Conservation (phyloP, 2,329 filamentous ascomycete species). For the Xylariales sp. region DNA sequence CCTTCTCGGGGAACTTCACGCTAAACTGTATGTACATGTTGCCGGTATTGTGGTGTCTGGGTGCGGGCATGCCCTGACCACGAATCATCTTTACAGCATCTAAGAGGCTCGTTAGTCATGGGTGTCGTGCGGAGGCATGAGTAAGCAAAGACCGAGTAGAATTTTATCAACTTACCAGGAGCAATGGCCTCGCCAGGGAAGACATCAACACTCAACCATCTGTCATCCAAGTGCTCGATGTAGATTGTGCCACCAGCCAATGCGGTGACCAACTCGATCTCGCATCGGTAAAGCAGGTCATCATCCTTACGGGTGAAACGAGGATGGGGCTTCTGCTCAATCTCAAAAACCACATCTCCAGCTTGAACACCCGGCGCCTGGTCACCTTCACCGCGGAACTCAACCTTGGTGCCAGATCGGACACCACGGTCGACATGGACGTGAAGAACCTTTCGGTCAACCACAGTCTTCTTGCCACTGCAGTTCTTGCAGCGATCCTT, state of each 20-base stretch:
- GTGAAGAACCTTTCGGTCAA: slow-evolving; percentile 96
- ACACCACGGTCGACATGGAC: slow-evolving; percentile 97
- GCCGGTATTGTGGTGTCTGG: slow-evolving; percentile 88
- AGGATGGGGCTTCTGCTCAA: slow-evolving; percentile 96
- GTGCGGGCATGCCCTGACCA: slow-evolving; percentile 96
- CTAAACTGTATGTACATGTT: slow-evolving; percentile 98
- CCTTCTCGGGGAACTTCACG: slow-evolving; percentile 90
- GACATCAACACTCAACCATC: slow-evolving; percentile 93
- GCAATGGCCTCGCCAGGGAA: slow-evolving; percentile 91
- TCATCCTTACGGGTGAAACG: slow-evolving; percentile 96
- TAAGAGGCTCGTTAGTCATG: slow-evolving; percentile 34
- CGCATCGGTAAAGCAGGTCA: slow-evolving; percentile 89
- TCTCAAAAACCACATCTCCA: slow-evolving; percentile 97
- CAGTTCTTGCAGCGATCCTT: slow-evolving; percentile 98
- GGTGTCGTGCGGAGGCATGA: slow-evolving; percentile 2
- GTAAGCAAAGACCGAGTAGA: not conserved
- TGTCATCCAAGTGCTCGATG: slow-evolving; percentile 94
- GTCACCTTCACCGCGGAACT: slow-evolving; percentile 95
- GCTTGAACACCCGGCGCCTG: slow-evolving; percentile 89
- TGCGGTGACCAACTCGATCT: slow-evolving; percentile 93
- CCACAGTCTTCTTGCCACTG: slow-evolving; percentile 93
- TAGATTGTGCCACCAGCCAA: slow-evolving; percentile 86
- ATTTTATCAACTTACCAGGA: slow-evolving; percentile 60
- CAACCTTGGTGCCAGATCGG: slow-evolving; percentile 89
- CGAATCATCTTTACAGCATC: slow-evolving; percentile 90